Base-by-base conservation (phyloP, 768 basidiomycete genomes). In the Russula foetens region DNA sequence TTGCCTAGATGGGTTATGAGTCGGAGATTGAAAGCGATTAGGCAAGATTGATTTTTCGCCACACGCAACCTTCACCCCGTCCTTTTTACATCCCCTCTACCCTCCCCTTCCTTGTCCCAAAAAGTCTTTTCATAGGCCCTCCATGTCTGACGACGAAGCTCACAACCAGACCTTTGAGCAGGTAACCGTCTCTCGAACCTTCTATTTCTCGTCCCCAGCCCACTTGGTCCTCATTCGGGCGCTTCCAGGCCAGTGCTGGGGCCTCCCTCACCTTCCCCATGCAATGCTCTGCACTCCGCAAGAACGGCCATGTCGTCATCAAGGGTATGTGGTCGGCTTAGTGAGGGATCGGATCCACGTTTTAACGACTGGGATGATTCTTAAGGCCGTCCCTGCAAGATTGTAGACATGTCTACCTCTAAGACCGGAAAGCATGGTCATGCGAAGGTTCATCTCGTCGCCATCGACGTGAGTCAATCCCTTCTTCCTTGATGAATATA, bases 361-460 rank as follows among this genome's bases (percentile, higher is more conserved):
- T 43, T 29, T 19, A 45, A 60, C 26, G 33, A 45, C 48, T 23
- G 55, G 21, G 31, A 8, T 44, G 14, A 14, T 19, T 35, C 39
- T 29, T 23, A 21, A 66, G 65, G 63, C 49, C 65, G 65, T 43
- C 65, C 65, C 48, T 66, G 65, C 65, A 66, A 66, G 60, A 66
- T 66, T 45, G 65, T 66, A 8, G 65, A 66, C 26, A 66, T 66
- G 65, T 66, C 65, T 38, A 66, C 65, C 41, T 67, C 66, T 9
- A 67, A 65, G 85, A 96, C 94, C 50, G 95, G 96, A 70, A 98
- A 98, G 85, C 96, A 98, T 81, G 96, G 96, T 70, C 96, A 99
- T 80, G 96, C 97, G 75, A 99, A 98, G 79, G 97, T 98, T 72
- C 94, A 98, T 77, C 83, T 99, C 65, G 84, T 98, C 69, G 97